Conservation (phyloP, 139 green algal species). For the Spirogloea muscicola region DNA sequence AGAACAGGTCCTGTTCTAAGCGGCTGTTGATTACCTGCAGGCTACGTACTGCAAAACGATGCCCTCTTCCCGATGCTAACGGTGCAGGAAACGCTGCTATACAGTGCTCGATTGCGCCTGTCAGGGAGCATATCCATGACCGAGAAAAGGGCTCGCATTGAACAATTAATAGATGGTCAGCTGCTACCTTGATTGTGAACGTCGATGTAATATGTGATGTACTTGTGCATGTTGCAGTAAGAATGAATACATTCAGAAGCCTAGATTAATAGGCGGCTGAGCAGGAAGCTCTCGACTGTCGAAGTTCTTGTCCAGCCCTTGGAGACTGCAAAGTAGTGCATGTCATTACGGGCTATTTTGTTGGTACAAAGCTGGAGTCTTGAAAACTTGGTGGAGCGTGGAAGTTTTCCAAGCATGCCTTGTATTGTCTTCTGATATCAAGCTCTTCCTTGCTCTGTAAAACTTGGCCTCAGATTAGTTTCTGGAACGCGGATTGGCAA, state of each 20-base stretch:
- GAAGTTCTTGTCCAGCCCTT: neutral
- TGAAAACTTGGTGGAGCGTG: neutral
- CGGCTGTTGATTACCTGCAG: constrained; percentile 8
- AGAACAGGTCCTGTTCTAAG: neutral
- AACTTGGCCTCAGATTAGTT: neutral
- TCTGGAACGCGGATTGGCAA: constrained; percentile 33
- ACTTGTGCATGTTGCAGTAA: neutral
- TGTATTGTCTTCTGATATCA: neutral
- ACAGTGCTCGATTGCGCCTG: constrained; percentile 59
- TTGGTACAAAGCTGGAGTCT: neutral
- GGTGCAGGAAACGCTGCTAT: constrained; percentile 69
- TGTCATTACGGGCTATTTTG: neutral
- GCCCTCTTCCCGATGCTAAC: constrained; percentile 61
- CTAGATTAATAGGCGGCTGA: neutral
- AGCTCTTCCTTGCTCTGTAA: neutral
- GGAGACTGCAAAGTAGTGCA: neutral
- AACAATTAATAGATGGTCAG: constrained; percentile 3
- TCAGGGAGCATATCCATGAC: constrained; percentile 3
- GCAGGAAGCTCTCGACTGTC: neutral
- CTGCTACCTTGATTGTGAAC: neutral
- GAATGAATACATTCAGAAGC: neutral
- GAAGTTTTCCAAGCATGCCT: neutral
- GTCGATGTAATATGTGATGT: neutral
- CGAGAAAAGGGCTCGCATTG: constrained; percentile 22
- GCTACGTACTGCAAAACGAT: constrained; percentile 61